A percentile compares a stretch with the other conserved stretches of the same genome.
phyloP scores from a whole-genome alignment of 2,329 filamentous ascomycete genomes.

The Aspergillus sp. region DNA sequence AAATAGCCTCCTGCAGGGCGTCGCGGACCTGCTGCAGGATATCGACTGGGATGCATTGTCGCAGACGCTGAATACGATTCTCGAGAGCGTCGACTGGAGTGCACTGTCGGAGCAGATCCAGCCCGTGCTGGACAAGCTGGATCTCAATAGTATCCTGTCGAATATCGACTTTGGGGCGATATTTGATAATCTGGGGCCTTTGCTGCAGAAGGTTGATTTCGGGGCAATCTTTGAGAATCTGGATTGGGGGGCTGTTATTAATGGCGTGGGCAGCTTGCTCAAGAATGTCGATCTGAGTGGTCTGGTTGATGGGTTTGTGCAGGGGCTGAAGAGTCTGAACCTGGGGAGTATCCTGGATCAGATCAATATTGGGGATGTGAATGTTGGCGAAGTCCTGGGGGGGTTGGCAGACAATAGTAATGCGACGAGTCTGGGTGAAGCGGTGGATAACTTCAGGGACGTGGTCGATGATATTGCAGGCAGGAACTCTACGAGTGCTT shows the following conservation, averaged over 20 bases:
- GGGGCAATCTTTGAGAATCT: not conserved
- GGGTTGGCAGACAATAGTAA: not conserved
- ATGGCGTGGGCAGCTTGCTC: not conserved
- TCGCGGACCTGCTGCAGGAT: not conserved
- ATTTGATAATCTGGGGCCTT: not conserved
- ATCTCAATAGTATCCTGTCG: not conserved
- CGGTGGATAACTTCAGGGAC: conserved; percentile 1
- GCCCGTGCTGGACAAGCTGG: not conserved
- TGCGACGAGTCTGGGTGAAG: not conserved
- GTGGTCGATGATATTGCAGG: not conserved
- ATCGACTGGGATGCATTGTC: not conserved
- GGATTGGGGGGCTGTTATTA: not conserved
- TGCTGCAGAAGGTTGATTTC: not conserved
- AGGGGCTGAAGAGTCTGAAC: not conserved
- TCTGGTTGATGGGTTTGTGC: not conserved
- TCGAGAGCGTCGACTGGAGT: not conserved
- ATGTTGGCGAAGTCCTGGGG: not conserved
- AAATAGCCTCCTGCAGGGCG: not conserved
- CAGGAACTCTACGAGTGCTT: not conserved
- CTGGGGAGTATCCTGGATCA: not conserved
- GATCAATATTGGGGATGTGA: not conserved
- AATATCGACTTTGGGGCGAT: not conserved
- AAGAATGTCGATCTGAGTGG: not conserved
- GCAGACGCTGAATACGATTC: not conserved
- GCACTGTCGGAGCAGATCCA: not conserved